Percentiles rank a stretch among this genome's conserved stretches.
phyloP scores from a whole-genome alignment of 176 grass and related monocot genomes.

The Puccinellia tenuiflora region DNA sequence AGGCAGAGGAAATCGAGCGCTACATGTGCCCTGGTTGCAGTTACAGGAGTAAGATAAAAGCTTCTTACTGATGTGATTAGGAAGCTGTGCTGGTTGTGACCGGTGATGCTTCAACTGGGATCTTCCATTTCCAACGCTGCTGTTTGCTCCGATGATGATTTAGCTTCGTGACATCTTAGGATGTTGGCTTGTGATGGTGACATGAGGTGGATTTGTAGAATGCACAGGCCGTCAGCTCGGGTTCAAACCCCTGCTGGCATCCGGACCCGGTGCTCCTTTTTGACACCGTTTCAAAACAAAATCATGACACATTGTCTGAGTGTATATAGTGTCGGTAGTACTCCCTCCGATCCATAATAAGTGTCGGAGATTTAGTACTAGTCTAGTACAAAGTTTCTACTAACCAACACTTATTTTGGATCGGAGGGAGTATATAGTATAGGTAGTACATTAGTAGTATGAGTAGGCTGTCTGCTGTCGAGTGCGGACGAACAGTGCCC shows the following conservation, averaged over 20 bases:
- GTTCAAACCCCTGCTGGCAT: background rate
- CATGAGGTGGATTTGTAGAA: background rate
- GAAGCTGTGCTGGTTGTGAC: background rate
- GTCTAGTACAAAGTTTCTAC: no score
- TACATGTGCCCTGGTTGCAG: constrained; percentile 70
- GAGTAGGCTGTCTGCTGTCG: no score
- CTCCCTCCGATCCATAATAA: no score
- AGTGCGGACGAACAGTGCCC: no score
- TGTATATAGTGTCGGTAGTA: background rate
- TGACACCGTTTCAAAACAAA: background rate
- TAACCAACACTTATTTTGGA: no score
- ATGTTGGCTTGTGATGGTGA: background rate
- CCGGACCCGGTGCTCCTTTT: background rate
- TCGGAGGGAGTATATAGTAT: no score
- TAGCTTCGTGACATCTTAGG: background rate
- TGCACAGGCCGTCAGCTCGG: background rate
- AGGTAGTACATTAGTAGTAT: no score
- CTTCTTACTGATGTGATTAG: background rate
- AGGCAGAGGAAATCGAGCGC: constrained; percentile 47
- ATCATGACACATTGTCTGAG: background rate
- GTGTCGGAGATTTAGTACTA: no score
- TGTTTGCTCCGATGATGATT: background rate
- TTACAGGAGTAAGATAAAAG: constrained; percentile 27
- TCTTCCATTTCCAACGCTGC: background rate
- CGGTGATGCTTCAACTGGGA: background rate